Conservation (phyloP, 495 filamentous ascomycete species). For the Delitschia confertaspora region DNA sequence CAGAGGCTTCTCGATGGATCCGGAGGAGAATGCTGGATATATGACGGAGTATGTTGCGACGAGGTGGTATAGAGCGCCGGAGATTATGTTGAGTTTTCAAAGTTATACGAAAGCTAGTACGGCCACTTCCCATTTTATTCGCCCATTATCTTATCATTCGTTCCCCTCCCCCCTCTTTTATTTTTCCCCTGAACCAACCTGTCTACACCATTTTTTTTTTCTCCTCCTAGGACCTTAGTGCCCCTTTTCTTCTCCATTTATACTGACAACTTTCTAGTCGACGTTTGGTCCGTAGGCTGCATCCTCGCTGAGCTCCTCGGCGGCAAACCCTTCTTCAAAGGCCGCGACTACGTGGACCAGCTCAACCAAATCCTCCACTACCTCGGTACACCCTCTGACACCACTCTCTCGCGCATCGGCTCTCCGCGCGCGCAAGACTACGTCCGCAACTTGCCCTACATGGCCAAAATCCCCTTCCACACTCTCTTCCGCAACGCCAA, state of each 20-base stretch:
- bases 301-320: slow-evolving; percentile 95
- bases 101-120: slow-evolving; percentile 94
- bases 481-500: slow-evolving; percentile 89
- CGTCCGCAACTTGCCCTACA: slow-evolving; percentile 92
- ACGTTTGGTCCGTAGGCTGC: slow-evolving; percentile 98
- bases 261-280: slow-evolving; percentile 48
- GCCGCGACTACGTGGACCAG: slow-evolving; percentile 97
- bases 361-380: slow-evolving; percentile 99
- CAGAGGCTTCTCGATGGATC: slow-evolving; percentile 77
- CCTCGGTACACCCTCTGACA: slow-evolving; percentile 90
- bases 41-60: slow-evolving; percentile 99
- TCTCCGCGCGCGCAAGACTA: slow-evolving; percentile 96
- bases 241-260: slow-evolving; percentile 2
- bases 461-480: slow-evolving; percentile 86
- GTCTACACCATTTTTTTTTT: neutral
- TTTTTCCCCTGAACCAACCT: neutral
- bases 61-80: slow-evolving; percentile 96
- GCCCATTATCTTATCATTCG: neutral
- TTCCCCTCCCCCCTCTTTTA: neutral
- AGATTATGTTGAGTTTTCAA: slow-evolving; percentile 99
- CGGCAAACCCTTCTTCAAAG: slow-evolving; percentile 97
- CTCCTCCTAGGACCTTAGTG: neutral
- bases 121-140: slow-evolving; percentile 9
- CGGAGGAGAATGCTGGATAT: slow-evolving; percentile 96
- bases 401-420: slow-evolving; percentile 87